Percentiles rank a stretch among this genome's conserved stretches.
Evolutionary conservation across 352 stramenopile species (phyloP).

Genomic region (Phytophthora crassamura): DNA sequence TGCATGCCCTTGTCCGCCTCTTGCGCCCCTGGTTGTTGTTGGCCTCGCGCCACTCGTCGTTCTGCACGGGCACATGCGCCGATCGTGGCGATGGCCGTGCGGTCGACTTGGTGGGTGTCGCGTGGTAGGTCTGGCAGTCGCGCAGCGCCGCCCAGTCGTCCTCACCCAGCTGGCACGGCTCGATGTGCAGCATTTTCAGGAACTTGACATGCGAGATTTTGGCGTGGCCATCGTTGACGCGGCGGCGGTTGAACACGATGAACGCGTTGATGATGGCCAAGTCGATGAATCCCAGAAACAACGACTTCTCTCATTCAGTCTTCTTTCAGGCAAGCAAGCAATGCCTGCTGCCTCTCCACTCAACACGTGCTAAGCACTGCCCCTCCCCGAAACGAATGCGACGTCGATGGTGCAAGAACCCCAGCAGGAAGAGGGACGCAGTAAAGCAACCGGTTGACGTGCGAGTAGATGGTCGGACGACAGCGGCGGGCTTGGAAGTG

Average conservation of each 20-base stretch:
- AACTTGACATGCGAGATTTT: neutral
- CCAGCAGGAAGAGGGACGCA: neutral
- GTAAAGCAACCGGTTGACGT: constrained; percentile 2
- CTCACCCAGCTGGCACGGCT: neutral
- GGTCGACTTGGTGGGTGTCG: too few species aligned
- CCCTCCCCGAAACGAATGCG: constrained; percentile 26
- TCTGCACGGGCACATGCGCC: neutral
- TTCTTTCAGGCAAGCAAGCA: too few species aligned
- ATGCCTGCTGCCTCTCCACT: too few species aligned
- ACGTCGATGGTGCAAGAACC: neutral
- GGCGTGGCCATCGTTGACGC: neutral
- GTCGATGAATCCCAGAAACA: neutral
- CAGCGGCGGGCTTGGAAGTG: too few species aligned
- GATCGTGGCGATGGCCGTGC: neutral
- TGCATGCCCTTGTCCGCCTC: constrained; percentile 12
- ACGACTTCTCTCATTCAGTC: too few species aligned
- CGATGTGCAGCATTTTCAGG: neutral
- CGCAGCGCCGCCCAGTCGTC: neutral
- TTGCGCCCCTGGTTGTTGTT: constrained; percentile 13
- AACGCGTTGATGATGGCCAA: constrained; percentile 1
- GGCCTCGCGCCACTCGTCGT: constrained; percentile 11
- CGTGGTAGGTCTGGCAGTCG: too few species aligned
- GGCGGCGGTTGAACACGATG: neutral
- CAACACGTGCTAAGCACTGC: constrained; percentile 5
- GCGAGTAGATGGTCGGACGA: constrained; percentile 2